phyloP scores from a whole-genome alignment of 108 stramenopile species.

The Aurantiochytrium sp. region DNA sequence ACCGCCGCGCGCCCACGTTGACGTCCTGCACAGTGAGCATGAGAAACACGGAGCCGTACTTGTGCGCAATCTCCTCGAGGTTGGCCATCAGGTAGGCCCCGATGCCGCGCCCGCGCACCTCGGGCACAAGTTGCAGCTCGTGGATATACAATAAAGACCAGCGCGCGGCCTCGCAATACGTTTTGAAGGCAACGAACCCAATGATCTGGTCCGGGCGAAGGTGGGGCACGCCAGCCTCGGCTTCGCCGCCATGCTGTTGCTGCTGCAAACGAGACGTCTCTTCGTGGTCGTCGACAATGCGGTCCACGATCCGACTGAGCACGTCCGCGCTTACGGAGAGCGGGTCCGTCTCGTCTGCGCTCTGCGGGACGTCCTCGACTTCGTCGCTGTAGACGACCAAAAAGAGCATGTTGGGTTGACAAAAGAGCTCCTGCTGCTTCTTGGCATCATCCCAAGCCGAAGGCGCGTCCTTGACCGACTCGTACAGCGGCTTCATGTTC shows the following conservation, averaged over 20 bases:
- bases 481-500: background rate
- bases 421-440: background rate
- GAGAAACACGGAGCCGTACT: background rate
- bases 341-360: background rate
- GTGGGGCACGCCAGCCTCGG: no score
- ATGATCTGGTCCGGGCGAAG: background rate
- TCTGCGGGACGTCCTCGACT: background rate
- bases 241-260: no score
- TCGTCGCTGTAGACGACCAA: background rate
- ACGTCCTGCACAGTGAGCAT: background rate
- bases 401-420: background rate
- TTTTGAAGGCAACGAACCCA: background rate
- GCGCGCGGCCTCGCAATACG: background rate
- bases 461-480: background rate
- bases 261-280: background rate
- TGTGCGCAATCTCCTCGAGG: background rate
- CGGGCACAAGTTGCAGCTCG: background rate
- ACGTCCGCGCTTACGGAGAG: background rate
- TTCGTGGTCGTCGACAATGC: background rate
- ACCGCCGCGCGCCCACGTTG: background rate
- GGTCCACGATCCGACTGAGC: background rate
- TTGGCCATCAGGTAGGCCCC: background rate
- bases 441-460: background rate
- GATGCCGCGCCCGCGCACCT: background rate
- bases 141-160: constrained; percentile 3